phyloP scores from a whole-genome alignment of 352 stramenopile species.

The Globisporangium polare region DNA sequence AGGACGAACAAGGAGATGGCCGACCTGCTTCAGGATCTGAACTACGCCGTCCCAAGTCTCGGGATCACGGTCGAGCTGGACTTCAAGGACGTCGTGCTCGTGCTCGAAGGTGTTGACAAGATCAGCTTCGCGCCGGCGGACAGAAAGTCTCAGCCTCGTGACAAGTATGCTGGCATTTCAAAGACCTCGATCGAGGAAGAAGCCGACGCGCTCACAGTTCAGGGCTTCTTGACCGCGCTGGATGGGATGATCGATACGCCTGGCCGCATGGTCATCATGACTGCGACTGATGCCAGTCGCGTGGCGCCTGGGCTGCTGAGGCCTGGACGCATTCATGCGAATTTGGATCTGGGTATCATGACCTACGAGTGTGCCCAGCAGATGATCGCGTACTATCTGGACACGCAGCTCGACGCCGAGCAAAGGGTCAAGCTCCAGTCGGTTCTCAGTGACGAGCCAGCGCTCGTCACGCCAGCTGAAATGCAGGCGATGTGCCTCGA shows the following conservation, averaged over 20 bases:
- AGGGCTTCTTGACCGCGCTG: slow-evolving; percentile 3
- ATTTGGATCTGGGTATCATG: slow-evolving; percentile 1
- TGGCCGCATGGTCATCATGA: slow-evolving; percentile 11
- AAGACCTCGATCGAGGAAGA: neutral
- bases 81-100: slow-evolving; percentile 67
- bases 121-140: slow-evolving; percentile 4
- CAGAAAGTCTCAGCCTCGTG: neutral
- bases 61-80: slow-evolving; percentile 35
- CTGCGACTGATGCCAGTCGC: neutral
- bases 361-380: neutral
- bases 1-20: slow-evolving; percentile 54
- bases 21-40: slow-evolving; percentile 42
- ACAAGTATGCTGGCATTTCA: neutral
- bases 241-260: slow-evolving; percentile 12
- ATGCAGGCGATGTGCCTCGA: slow-evolving; percentile 47
- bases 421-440: slow-evolving; percentile 27
- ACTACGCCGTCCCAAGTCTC: slow-evolving; percentile 29
- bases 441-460: neutral
- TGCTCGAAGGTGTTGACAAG: slow-evolving; percentile 60
- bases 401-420: slow-evolving; percentile 51
- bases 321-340: slow-evolving; percentile 7
- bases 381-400: slow-evolving; percentile 27
- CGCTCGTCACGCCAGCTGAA: slow-evolving; percentile 26
- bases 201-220: slow-evolving; percentile 2
- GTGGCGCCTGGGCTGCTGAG: slow-evolving; percentile 6